Evolutionary conservation across 306 rosid genomes (phyloP), one percentile per base, ranked within the genome.

Genomic region (Ormosia semicastrata): DNA sequence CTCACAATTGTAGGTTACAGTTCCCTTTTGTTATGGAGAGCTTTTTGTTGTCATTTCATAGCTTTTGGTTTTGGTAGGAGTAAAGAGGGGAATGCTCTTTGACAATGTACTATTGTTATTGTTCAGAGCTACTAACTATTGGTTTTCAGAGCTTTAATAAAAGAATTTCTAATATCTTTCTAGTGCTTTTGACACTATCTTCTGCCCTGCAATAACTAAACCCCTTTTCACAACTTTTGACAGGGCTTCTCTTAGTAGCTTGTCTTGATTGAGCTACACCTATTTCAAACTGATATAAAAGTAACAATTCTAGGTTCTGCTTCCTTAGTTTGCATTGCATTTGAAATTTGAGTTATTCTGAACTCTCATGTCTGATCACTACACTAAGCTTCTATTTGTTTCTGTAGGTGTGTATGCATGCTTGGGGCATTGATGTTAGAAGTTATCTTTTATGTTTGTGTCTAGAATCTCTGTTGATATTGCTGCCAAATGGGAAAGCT

Each of bases 401-500:
- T 75, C 11, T 43, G 5, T 39, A 24, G 37, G 41, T 39, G 13
- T 64, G 17, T 18, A 52, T 66, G 39, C 43, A 30, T 46, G 24
- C 9, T 76, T 53, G 67, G 13, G 44, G 62, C 47, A 18, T 69
- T 65, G 33, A 47, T 57, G 43, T 24, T 13, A 1, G 12, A 64
- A 60, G 43, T 43, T 29, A 67, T 33, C 41, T 10, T 44, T 14
- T 56, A 18, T 56, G 24, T 71, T 50, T 44, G 57, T 68, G 58
- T 73, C 12, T 37, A 64, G 70, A 57, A 12, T 73, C 59, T 54
- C 43, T 56, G 12, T 56, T 76, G 41, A 30, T 47, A 77, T 71
- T 67, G 36, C 56, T 18, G 30, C 58, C 49, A 3, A 68, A 95
- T 95, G 99, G 97, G 93, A 32, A 95, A 95, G 86, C 84, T 93